Evolutionary conservation across 345 rosid species (phyloP), one percentile per base, ranked within the genome.

Genomic region (Corchorus capsularis): DNA sequence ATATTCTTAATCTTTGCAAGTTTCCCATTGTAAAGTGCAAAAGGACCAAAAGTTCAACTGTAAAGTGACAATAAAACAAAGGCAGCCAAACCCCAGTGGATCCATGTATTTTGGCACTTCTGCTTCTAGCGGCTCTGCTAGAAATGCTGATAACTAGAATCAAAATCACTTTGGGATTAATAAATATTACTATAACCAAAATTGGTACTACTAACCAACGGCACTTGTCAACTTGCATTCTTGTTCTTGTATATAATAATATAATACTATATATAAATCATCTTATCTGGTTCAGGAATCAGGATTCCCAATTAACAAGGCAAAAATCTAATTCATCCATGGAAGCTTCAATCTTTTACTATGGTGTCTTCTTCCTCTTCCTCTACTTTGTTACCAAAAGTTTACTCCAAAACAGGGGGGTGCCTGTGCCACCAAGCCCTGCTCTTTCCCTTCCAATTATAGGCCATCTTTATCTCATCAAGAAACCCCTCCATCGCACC

Each of bases 401-500:
- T 39, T 39, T 39, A 6, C 1, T 39, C 43, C 43, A 39, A 39
- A 39, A 39, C 70, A 4, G 53, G 49, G 73, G 12, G 75, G 53
- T 59, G 63, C 85, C 80, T 74, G 53, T 59, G 63, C 85, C 80
- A 0, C 85, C 85, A 67, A 53, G 4, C 39, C 82, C 78, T 1
- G 35, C 63, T 1, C 57, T 54, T 27, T 13, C 70, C 1, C 32
- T 82, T 2, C 82, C 85, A 2, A 12, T 79, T 1, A 22, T 79
- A 6, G 82, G 85, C 5, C 79, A 79, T 41, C 80, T 82, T 20
- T 71, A 69, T 72, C 82, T 79, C 41, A 75, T 82, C 22, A 76
- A 79, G 19, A 49, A 49, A 10, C 85, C 85, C 5, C 72, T 79
- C 17, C 72, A 79, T 57, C 67, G 53, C 8, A 34, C 75, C 32